phyloP scores from a whole-genome alignment of 768 basidiomycete genomes.

The Pulveroboletus sp. region DNA sequence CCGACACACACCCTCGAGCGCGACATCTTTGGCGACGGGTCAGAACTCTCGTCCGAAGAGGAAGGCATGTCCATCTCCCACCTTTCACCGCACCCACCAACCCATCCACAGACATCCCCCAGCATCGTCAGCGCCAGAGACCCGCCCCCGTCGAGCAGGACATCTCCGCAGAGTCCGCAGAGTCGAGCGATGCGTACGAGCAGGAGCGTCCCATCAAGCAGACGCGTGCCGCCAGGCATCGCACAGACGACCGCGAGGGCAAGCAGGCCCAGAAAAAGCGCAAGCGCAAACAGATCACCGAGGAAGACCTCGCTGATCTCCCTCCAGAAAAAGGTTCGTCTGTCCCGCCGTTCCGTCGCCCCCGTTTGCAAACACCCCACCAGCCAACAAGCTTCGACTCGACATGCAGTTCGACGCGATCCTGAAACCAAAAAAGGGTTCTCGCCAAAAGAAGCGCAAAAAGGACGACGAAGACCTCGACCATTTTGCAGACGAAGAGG shows the following conservation, averaged over 20 bases:
- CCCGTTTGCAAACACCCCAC: background rate
- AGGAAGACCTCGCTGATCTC: slow-evolving; percentile 64
- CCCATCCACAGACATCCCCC: slow-evolving; percentile 39
- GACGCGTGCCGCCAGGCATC: slow-evolving; percentile 29
- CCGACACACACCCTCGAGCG: slow-evolving; percentile 47
- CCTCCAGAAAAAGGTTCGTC: slow-evolving; percentile 74
- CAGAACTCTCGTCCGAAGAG: slow-evolving; percentile 78
- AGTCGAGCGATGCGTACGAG: slow-evolving; percentile 55
- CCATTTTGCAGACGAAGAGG: slow-evolving; percentile 85
- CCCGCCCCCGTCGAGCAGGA: slow-evolving; percentile 34
- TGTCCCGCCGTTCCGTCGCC: background rate
- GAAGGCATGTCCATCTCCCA: slow-evolving; percentile 37
- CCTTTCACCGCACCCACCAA: background rate
- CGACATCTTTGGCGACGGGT: slow-evolving; percentile 82
- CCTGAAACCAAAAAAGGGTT: slow-evolving; percentile 73
- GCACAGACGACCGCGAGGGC: slow-evolving; percentile 43
- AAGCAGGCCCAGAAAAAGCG: slow-evolving; percentile 47
- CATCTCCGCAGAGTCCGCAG: slow-evolving; percentile 35
- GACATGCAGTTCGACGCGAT: slow-evolving; percentile 88
- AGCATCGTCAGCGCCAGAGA: slow-evolving; percentile 37
- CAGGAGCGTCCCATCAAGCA: slow-evolving; percentile 30
- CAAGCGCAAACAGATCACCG: slow-evolving; percentile 58
- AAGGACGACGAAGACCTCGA: slow-evolving; percentile 84
- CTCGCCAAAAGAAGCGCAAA: slow-evolving; percentile 65
- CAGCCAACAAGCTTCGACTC: slow-evolving; percentile 74